These are phyloP conservation scores for Suillus clintonianus DNA, from an alignment of 768 basidiomycete genomes.

Conservation along the genomic window DNA sequence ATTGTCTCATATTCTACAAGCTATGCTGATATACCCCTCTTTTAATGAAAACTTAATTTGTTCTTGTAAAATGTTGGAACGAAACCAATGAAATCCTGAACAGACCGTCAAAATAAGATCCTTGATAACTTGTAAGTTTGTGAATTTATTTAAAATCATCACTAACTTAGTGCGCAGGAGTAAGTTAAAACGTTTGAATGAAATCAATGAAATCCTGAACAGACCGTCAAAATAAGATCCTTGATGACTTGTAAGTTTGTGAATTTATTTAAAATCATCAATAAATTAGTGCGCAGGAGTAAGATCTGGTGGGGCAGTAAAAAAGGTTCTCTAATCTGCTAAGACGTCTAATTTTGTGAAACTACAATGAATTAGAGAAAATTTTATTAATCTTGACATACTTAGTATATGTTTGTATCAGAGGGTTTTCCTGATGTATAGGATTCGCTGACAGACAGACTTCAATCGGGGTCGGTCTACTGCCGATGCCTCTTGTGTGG, in stretches of 20 bases:
- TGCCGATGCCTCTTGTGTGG: slow-evolving; percentile 20
- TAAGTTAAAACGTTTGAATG: too few relatives aligned
- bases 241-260: too few relatives aligned
- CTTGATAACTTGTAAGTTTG: too few relatives aligned
- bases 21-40: too few relatives aligned
- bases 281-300: neutral
- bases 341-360: neutral
- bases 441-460: neutral
- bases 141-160: too few relatives aligned
- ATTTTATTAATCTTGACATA: neutral
- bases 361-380: neutral
- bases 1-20: too few relatives aligned
- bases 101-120: too few relatives aligned
- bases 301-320: neutral
- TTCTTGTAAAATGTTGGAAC: neutral
- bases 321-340: neutral
- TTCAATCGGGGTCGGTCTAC: slow-evolving; percentile 20
- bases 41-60: neutral
- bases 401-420: neutral
- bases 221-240: too few relatives aligned
- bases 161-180: too few relatives aligned
- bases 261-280: neutral
- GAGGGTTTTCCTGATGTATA: neutral
- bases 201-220: too few relatives aligned
- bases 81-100: too few relatives aligned